A percentile compares a stretch with the other conserved stretches of the same genome.
These are phyloP conservation scores for Conringia planisiliqua DNA, from an alignment of 345 rosid species.

Conservation along the genomic window DNA sequence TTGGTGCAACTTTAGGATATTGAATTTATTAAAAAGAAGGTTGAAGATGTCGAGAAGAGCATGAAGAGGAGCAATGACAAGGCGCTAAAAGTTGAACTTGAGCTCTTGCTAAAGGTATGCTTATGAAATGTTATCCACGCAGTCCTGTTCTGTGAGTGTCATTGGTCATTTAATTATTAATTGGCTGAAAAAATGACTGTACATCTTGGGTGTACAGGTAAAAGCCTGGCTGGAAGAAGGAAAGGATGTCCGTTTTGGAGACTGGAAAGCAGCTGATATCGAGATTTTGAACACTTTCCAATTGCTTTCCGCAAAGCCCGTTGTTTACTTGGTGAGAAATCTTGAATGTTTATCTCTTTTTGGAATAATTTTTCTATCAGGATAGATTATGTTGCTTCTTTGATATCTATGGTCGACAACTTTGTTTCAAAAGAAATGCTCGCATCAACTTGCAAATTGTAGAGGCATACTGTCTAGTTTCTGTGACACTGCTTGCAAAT, in stretches of 20 bases:
- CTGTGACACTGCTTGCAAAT: not conserved
- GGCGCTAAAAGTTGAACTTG: conserved; percentile 78
- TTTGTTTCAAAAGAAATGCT: not conserved
- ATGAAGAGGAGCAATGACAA: conserved; percentile 99
- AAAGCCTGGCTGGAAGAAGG: conserved; percentile 79
- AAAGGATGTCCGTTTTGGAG: conserved; percentile 90
- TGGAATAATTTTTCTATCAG: not conserved
- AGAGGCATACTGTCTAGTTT: not conserved
- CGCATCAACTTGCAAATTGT: not conserved
- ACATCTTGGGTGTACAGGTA: conserved; percentile 47
- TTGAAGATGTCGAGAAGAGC: conserved; percentile 94
- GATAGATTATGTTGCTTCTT: conserved; percentile 5
- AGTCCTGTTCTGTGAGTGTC: not conserved
- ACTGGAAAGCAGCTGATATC: conserved; percentile 94
- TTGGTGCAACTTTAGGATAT: conserved; percentile 57
- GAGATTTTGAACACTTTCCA: conserved; percentile 94
- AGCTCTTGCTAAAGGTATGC: conserved; percentile 42
- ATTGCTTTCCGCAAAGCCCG: conserved; percentile 94
- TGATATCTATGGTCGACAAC: not conserved
- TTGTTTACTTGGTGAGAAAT: conserved; percentile 80
- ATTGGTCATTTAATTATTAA: not conserved
- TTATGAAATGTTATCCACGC: not conserved
- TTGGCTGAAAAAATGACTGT: not conserved
- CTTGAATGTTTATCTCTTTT: not conserved
- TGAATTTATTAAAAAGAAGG: conserved; percentile 72